Evolutionary conservation across 768 basidiomycete species (phyloP).

Genomic region (Rhodotorula graminis): DNA sequence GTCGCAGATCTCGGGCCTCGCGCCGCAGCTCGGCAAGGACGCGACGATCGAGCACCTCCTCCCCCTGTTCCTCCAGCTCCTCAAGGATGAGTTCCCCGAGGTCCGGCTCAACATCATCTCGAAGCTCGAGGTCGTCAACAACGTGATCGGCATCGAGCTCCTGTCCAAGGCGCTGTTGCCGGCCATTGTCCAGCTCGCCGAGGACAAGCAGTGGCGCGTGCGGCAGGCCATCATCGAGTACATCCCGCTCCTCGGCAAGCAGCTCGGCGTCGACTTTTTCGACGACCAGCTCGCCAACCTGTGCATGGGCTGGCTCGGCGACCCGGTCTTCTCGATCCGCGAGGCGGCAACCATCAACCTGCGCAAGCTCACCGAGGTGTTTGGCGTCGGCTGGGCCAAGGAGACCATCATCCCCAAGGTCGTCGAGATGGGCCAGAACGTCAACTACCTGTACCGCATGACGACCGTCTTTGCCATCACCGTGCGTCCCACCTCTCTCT

Average conservation of each 20-base stretch:
- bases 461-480: conserved; percentile 98
- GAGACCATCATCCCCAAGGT: conserved; percentile 92
- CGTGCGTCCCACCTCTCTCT: conserved; percentile 58
- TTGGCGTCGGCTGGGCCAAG: conserved; percentile 96
- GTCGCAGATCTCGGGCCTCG: conserved; percentile 91
- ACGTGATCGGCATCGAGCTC: conserved; percentile 94
- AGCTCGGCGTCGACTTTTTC: conserved; percentile 92
- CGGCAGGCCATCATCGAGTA: conserved; percentile 99
- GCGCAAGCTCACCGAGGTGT: conserved; percentile 94
- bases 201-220: conserved; percentile 99
- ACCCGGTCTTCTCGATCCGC: conserved; percentile 95
- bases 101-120: conserved; percentile 96
- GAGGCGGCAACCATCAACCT: conserved; percentile 97
- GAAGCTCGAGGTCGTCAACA: conserved; percentile 92
- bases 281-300: conserved; percentile 93
- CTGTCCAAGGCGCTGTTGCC: conserved; percentile 91
- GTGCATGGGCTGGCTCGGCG: conserved; percentile 98
- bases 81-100: conserved; percentile 98
- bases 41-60: conserved; percentile 94
- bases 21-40: conserved; percentile 86
- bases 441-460: conserved; percentile 96
- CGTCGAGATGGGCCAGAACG: conserved; percentile 91
- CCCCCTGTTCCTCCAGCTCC: conserved; percentile 87
- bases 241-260: conserved; percentile 94
- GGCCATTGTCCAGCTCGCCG: conserved; percentile 93